Evolutionary conservation across 2,329 filamentous ascomycete species (phyloP).

Genomic region (Tolypocladium cylindrosporum): DNA sequence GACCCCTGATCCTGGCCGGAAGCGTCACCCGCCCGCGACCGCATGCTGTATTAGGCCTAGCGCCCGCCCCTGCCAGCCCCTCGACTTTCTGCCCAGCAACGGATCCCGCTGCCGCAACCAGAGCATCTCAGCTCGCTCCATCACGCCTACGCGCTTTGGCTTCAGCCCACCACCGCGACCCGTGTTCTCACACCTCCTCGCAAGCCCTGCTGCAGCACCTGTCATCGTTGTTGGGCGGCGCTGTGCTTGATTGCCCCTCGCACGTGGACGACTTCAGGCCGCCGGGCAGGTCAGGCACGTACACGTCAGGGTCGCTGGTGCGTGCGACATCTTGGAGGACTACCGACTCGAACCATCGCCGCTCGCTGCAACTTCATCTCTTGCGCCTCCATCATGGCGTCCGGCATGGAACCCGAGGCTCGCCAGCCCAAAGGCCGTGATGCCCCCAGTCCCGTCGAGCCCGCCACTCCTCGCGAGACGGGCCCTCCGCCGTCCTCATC

Average conservation of each 20-base stretch:
- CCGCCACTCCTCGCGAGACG: conserved; percentile 19
- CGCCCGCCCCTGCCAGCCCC: not conserved
- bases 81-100: conserved; percentile 1
- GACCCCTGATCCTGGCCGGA: not conserved
- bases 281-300: not conserved
- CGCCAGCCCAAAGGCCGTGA: conserved; percentile 21
- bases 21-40: not conserved
- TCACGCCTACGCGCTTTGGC: not conserved
- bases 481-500: conserved; percentile 26
- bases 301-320: not conserved
- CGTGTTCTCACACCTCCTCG: not conserved
- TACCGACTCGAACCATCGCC: not conserved
- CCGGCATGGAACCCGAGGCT: conserved; percentile 22
- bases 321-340: not conserved
- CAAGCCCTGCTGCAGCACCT: too few species aligned
- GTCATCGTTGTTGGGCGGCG: not conserved
- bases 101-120: not conserved
- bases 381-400: conserved; percentile 19
- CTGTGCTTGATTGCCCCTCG: not conserved
- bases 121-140: not conserved
- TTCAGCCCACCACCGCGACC: not conserved
- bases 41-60: conserved; percentile 1
- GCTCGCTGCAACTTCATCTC: not conserved
- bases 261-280: not conserved
- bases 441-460: conserved; percentile 22